Conservation (phyloP, 768 basidiomycete species). For the Tricholoma sp. region DNA sequence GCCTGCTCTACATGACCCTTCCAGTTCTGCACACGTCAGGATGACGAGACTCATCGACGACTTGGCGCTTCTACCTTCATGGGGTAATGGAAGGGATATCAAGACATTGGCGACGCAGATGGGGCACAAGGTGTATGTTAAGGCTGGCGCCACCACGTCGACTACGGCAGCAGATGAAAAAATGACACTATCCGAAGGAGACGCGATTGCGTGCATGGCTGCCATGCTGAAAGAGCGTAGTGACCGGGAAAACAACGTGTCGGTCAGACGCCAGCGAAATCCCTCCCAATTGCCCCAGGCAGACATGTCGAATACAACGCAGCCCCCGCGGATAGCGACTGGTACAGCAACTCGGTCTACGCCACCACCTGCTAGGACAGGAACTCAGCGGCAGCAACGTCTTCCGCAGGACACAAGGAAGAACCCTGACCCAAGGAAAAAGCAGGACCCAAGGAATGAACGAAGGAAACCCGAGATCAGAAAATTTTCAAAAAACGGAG, state of each 20-base stretch:
- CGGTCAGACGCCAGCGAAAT: not conserved
- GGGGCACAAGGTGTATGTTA: not conserved
- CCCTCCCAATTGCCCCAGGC: not conserved
- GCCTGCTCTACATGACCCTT: slow-evolving; percentile 22
- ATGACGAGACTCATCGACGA: not conserved
- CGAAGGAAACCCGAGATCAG: not conserved
- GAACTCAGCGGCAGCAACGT: no score
- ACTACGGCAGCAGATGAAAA: not conserved
- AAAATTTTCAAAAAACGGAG: not conserved
- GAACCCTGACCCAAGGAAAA: no score
- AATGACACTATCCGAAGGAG: not conserved
- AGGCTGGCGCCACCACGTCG: not conserved
- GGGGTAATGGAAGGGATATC: not conserved
- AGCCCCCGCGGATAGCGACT: not conserved
- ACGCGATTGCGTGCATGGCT: not conserved
- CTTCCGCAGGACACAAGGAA: no score
- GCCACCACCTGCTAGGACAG: not conserved
- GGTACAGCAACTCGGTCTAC: not conserved
- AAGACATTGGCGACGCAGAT: not conserved
- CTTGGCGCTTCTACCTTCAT: not conserved
- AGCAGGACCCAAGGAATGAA: no score
- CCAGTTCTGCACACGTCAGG: not conserved
- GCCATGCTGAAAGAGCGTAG: not conserved
- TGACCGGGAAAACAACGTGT: not conserved
- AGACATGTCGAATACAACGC: not conserved